These are phyloP conservation scores for Pseudogymnoascus sp. DNA, from an alignment of 2,329 filamentous ascomycete species.

Conservation along the genomic window DNA sequence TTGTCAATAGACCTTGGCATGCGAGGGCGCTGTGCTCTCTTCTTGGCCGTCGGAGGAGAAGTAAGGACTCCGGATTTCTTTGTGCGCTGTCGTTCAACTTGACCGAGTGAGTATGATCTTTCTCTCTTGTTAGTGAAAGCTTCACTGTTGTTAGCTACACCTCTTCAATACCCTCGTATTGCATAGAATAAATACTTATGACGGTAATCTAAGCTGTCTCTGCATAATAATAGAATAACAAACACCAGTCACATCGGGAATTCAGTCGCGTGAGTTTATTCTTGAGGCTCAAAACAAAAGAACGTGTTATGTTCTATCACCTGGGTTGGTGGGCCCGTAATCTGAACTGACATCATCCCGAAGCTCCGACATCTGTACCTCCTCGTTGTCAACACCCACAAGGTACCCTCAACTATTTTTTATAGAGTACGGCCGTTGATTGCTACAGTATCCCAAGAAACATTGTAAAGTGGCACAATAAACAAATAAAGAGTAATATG, in stretches of 20 bases:
- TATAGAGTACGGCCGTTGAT: not conserved
- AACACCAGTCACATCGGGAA: too few relatives aligned
- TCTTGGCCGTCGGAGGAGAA: not conserved
- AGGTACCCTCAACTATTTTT: not conserved
- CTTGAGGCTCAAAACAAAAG: not conserved
- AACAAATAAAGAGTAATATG: not conserved
- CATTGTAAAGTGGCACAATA: not conserved
- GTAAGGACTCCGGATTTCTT: not conserved
- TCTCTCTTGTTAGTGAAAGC: not conserved
- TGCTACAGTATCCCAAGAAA: not conserved
- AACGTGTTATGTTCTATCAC: not conserved
- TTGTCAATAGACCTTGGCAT: not conserved
- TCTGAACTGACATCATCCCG: slow-evolving; percentile 1
- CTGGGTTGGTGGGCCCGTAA: not conserved
- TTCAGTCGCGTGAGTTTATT: too few relatives aligned
- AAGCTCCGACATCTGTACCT: not conserved
- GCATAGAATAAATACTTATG: too few relatives aligned
- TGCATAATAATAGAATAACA: too few relatives aligned
- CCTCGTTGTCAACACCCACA: not conserved
- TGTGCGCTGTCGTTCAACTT: not conserved
- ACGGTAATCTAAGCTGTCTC: too few relatives aligned
- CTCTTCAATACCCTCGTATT: too few relatives aligned
- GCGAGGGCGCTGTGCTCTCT: not conserved
- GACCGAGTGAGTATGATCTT: not conserved
- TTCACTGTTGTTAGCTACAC: too few relatives aligned